Base-by-base conservation (phyloP, 441 rosid species). In the Croton laevigatus region DNA sequence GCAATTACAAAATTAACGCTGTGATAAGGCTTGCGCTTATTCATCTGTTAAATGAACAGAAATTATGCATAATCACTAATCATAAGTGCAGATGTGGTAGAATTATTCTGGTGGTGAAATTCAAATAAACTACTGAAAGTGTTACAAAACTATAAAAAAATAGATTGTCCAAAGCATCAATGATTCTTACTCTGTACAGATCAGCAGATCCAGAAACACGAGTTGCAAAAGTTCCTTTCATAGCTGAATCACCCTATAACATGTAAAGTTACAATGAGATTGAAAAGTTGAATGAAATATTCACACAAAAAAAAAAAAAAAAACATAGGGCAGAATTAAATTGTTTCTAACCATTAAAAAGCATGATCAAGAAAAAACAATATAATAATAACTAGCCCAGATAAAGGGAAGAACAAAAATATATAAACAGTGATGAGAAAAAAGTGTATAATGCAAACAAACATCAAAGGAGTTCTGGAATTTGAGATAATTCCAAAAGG, bases 121-220 rank as follows among this genome's bases (percentile, higher is more conserved):
- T 32, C 32, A 32, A 8, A 37, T n/a, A 59, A 60, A 13, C n/a
- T 40, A 3, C 32, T 40, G 61, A 17, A 36, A 36, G 36, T 11
- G 4, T 38, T 19, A 49, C 13, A 63, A 40, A 63, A 40, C 19
- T 32, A 27, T 45, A 4, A 59, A 37, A 64, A 76, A 63, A 59
- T 52, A 45, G 53, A 48, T 45, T 23, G 52, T 58, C 70, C 65
- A 72, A 59, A 66, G 59, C 70, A 60, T 46, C 38, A 55, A 70
- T 22, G 48, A 42, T 36, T 45, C 88, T 75, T 81, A 92, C 98
- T 66, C 75, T 80, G 80, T 85, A 94, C 37, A 94, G 87, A 79
- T 94, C 98, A 8, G 98, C 88, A 75, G 98, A 92, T 71, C 97
- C 99, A 66, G 99, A 66, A 52, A 92, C 78, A 63, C 97, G 93